Conservation (phyloP, 305 asterid species). For the Stenogyne calaminthoides region DNA sequence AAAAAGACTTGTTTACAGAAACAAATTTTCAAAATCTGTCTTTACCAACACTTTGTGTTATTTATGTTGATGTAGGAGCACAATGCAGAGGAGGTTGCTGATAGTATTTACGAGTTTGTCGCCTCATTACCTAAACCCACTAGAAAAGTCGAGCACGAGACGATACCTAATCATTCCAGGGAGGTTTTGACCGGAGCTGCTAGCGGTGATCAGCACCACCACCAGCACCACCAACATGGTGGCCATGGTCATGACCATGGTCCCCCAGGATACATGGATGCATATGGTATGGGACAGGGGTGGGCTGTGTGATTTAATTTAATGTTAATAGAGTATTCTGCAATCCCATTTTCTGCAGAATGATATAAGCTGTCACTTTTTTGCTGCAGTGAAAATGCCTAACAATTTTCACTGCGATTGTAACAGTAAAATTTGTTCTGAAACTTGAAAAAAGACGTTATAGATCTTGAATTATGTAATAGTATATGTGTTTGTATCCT, state of each 20-base stretch:
- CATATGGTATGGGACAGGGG: slow-evolving; percentile 65
- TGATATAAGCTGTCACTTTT: neutral
- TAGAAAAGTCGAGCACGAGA: slow-evolving; percentile 49
- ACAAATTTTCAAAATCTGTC: neutral
- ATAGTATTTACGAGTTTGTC: slow-evolving; percentile 55
- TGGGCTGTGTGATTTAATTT: slow-evolving; percentile 43
- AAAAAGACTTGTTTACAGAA: neutral
- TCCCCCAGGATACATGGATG: slow-evolving; percentile 59
- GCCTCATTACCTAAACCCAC: slow-evolving; percentile 64
- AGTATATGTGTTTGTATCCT: too few species aligned
- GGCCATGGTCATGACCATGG: slow-evolving; percentile 35
- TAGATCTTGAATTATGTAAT: too few species aligned
- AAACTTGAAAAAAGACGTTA: too few species aligned
- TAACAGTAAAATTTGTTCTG: neutral
- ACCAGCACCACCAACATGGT: slow-evolving; percentile 34
- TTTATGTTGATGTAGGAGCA: slow-evolving; percentile 48
- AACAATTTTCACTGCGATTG: neutral
- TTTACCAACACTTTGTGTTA: neutral
- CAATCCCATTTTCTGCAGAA: neutral
- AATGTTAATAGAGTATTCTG: neutral
- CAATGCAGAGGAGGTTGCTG: slow-evolving; percentile 69
- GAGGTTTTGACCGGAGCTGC: slow-evolving; percentile 43
- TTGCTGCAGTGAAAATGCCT: neutral
- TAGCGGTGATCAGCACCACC: slow-evolving; percentile 40
- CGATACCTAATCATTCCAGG: slow-evolving; percentile 43